phyloP scores from a whole-genome alignment of 805 yeast genomes.

The Candida cerambycidarum region DNA sequence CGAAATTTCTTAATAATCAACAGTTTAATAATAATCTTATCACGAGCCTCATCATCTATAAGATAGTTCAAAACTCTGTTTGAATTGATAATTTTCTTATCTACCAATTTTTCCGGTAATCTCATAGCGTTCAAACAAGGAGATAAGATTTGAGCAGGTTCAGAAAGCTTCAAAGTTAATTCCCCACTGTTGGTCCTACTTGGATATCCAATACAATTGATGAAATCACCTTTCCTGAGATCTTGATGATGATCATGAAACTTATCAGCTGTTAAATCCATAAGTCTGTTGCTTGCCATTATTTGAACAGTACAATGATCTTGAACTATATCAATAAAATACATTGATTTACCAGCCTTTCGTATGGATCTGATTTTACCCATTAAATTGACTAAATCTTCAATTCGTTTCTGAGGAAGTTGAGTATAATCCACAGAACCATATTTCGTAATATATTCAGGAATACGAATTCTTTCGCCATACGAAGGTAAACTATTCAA shows the following conservation, averaged over 20 bases:
- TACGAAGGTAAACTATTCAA: conserved; percentile 5
- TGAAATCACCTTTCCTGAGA: conserved; percentile 70
- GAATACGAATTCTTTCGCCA: conserved; percentile 9
- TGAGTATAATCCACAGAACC: conserved; percentile 2
- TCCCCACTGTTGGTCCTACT: conserved; percentile 79
- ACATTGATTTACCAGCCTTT: conserved; percentile 64
- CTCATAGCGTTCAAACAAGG: conserved; percentile 53
- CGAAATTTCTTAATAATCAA: conserved; percentile 57
- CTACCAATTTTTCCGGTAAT: conserved; percentile 59
- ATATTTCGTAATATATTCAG: conserved; percentile 9
- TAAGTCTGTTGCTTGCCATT: conserved; percentile 53
- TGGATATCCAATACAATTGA: conserved; percentile 67
- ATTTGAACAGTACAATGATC: conserved; percentile 61
- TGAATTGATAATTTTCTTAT: conserved; percentile 55
- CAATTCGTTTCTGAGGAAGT: conserved; percentile 8
- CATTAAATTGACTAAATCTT: conserved; percentile 23
- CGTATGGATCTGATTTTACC: conserved; percentile 65
- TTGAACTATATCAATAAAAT: conserved; percentile 67
- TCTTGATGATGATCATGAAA: conserved; percentile 41
- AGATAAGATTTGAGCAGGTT: conserved; percentile 53
- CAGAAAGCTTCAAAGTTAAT: conserved; percentile 60
- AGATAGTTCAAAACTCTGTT: conserved; percentile 76
- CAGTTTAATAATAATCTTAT: conserved; percentile 51
- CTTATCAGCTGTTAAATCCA: conserved; percentile 41
- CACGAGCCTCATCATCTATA: conserved; percentile 52